Evolutionary conservation across 177 flowering plant genomes (phyloP).

Genomic region (Tripterygium wilfordii): DNA sequence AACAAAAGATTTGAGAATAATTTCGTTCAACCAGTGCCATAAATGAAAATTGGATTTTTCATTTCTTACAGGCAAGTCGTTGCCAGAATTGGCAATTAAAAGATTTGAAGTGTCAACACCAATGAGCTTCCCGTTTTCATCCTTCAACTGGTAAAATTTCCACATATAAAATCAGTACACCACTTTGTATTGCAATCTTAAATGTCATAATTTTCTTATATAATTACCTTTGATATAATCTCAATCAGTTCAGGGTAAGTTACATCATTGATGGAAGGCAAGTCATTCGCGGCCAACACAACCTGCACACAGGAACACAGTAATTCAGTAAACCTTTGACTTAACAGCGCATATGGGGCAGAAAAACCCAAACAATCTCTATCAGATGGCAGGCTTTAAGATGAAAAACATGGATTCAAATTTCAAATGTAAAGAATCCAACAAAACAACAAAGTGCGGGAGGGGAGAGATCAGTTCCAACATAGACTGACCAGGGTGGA

Average conservation of each 20-base stretch:
- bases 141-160: slow-evolving; percentile 76
- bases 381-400: too few species aligned
- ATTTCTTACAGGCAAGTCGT: slow-evolving; percentile 91
- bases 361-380: too few species aligned
- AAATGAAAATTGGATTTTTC: not conserved
- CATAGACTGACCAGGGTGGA: too few species aligned
- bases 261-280: slow-evolving; percentile 95
- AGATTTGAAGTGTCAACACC: slow-evolving; percentile 87
- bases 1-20: not conserved
- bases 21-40: not conserved
- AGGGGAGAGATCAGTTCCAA: too few species aligned
- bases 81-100: slow-evolving; percentile 90
- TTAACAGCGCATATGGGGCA: too few species aligned
- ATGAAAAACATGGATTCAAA: too few species aligned
- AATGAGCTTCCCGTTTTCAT: slow-evolving; percentile 64
- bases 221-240: slow-evolving; percentile 73
- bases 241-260: slow-evolving; percentile 80
- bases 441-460: too few species aligned
- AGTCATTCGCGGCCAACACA: slow-evolving; percentile 92
- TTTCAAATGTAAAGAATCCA: too few species aligned
- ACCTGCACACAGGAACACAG: slow-evolving; percentile 61
- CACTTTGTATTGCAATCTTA: too few species aligned
- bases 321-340: too few species aligned
- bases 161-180: too few species aligned
- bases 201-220: not conserved